Conservation (phyloP, 768 basidiomycete species). For the Lactarius vividus region DNA sequence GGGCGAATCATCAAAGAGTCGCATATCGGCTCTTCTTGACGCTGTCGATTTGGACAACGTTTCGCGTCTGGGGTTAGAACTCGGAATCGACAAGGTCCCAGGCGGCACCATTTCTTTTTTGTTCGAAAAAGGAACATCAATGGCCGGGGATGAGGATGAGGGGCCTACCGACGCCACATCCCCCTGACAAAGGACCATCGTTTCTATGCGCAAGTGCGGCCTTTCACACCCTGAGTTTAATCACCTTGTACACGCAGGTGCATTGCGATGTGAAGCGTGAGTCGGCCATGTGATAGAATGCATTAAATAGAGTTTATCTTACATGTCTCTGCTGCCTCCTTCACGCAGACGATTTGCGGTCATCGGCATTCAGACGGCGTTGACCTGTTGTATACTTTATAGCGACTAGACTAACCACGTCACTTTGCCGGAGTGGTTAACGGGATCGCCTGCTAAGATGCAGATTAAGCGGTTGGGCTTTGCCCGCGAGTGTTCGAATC, state of each 20-base stretch:
- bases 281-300: background rate
- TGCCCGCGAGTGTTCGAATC: constrained; percentile 37
- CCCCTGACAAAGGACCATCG: background rate
- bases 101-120: constrained; percentile 75
- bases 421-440: constrained; percentile 97
- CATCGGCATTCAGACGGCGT: background rate
- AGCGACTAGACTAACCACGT: constrained; percentile 31
- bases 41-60: constrained; percentile 51
- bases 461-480: constrained; percentile 34
- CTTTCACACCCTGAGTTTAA: background rate
- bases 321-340: background rate
- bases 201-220: background rate
- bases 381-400: background rate
- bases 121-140: constrained; percentile 83
- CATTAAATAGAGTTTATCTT: background rate
- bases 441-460: constrained; percentile 45
- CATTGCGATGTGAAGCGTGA: background rate
- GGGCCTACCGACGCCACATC: background rate
- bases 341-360: background rate
- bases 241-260: background rate
- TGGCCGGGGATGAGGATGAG: constrained; percentile 83
- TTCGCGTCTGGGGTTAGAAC: constrained; percentile 36
- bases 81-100: constrained; percentile 47
- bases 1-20: constrained; percentile 30
- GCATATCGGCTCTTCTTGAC: constrained; percentile 37